phyloP scores from a whole-genome alignment of 1,284 basidiomycete species.

The Veloporphyrellus conicus region DNA sequence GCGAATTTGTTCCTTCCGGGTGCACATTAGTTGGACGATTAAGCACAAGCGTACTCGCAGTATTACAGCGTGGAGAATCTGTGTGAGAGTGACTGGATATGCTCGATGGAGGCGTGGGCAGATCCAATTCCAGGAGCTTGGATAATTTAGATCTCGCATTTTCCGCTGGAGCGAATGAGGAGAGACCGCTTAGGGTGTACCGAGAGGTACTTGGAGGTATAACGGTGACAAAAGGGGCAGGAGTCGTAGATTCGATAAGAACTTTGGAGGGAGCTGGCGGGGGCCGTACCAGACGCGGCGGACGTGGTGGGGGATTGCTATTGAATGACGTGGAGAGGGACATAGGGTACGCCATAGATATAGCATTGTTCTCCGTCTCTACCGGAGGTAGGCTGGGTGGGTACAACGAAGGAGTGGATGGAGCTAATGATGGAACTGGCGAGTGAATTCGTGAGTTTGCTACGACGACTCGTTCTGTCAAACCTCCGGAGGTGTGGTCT shows the following conservation, averaged over 20 bases:
- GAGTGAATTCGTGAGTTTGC: slow-evolving; percentile 12
- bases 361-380: not conserved
- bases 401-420: slow-evolving; percentile 18
- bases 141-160: not conserved
- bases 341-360: not conserved
- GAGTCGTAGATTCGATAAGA: slow-evolving; percentile 1
- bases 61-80: not conserved
- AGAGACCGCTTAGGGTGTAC: not conserved
- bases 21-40: not conserved
- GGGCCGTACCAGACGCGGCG: slow-evolving; percentile 28
- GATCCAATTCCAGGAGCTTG: slow-evolving; percentile 26
- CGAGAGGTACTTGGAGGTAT: not conserved
- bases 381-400: slow-evolving; percentile 9
- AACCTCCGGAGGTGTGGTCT: not conserved
- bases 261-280: slow-evolving; percentile 7
- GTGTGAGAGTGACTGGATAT: not conserved
- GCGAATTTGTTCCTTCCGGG: not conserved
- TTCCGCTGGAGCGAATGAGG: not conserved
- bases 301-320: slow-evolving; percentile 37
- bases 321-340: not conserved
- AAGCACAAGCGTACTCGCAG: not conserved
- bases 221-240: not conserved
- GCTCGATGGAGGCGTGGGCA: slow-evolving; percentile 28
- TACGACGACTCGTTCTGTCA: slow-evolving; percentile 20
- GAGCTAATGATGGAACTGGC: slow-evolving; percentile 3